A percentile compares a stretch with the other conserved stretches of the same genome.
Conservation (phyloP, 2,329 filamentous ascomycete species). For the Massarina eburnea region DNA sequence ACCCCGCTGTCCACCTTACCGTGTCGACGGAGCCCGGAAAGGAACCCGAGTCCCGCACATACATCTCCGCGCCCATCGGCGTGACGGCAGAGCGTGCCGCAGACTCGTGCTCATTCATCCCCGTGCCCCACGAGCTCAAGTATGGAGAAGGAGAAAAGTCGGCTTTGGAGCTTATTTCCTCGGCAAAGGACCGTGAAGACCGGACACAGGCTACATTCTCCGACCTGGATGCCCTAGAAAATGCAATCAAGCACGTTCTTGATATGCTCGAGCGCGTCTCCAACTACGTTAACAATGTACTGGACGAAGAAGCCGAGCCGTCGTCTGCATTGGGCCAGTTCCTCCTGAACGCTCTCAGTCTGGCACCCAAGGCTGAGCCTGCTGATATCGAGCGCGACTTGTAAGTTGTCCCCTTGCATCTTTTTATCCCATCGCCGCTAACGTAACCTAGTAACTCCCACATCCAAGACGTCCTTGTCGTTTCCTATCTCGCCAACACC, state of each 20-base stretch:
- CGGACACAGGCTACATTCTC: conserved; percentile 73
- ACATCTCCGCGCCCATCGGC: conserved; percentile 93
- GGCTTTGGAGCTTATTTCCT: conserved; percentile 79
- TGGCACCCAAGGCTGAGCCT: conserved; percentile 92
- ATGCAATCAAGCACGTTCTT: conserved; percentile 82
- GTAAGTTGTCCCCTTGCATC: conserved; percentile 47
- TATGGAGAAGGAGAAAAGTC: conserved; percentile 79
- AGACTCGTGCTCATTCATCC: conserved; percentile 96
- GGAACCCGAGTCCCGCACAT: conserved; percentile 86
- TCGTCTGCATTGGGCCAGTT: conserved; percentile 92
- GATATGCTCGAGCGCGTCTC: conserved; percentile 88
- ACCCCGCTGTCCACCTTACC: conserved; percentile 96
- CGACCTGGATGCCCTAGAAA: conserved; percentile 87
- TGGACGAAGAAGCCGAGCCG: conserved; percentile 89
- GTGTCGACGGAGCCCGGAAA: conserved; percentile 86
- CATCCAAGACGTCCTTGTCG: conserved; percentile 97
- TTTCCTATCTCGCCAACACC: conserved; percentile 96
- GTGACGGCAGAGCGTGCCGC: conserved; percentile 92
- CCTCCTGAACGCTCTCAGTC: conserved; percentile 86
- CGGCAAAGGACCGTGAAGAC: conserved; percentile 76
- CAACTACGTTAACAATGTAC: conserved; percentile 87
- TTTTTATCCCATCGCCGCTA: conserved; percentile 27
- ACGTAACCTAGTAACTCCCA: conserved; percentile 77
- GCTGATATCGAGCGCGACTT: conserved; percentile 94
- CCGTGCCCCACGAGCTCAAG: conserved; percentile 91